Conservation (phyloP, 306 rosid species). For the Trifolium subterraneum region DNA sequence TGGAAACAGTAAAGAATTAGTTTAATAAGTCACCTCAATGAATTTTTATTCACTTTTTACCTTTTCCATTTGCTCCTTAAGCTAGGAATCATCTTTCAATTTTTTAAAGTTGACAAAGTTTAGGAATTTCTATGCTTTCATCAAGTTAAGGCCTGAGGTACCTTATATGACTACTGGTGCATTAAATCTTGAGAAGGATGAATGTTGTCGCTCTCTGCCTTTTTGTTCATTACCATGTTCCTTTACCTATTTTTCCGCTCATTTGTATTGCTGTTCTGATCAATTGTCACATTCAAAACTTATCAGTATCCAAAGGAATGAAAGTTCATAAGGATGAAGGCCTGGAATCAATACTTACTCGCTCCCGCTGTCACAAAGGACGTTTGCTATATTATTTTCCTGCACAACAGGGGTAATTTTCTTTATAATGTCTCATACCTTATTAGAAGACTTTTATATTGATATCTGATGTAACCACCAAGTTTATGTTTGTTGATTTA, state of each 20-base stretch:
- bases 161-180: conserved; percentile 1
- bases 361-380: conserved; percentile 95
- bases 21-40: conserved; percentile 12
- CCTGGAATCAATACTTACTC: conserved; percentile 72
- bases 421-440: conserved; percentile 25
- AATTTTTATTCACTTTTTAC: neutral
- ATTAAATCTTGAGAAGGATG: conserved; percentile 18
- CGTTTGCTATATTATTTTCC: conserved; percentile 96
- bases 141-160: conserved; percentile 15
- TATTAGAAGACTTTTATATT: conserved; percentile 19
- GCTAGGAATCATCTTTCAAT: conserved; percentile 23
- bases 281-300: conserved; percentile 37
- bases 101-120: conserved; percentile 14
- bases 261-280: conserved; percentile 39
- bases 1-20: neutral
- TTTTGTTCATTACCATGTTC: conserved; percentile 16
- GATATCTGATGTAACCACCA: conserved; percentile 4
- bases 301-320: conserved; percentile 73
- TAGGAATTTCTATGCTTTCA: conserved; percentile 2
- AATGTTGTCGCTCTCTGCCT: neutral
- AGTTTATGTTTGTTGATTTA: conserved; percentile 15
- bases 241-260: conserved; percentile 16
- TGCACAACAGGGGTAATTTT: conserved; percentile 65
- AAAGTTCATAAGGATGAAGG: conserved; percentile 63
- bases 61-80: neutral